Evolutionary conservation across 352 stramenopile species (phyloP).

Genomic region (Peronospora farinosa): DNA sequence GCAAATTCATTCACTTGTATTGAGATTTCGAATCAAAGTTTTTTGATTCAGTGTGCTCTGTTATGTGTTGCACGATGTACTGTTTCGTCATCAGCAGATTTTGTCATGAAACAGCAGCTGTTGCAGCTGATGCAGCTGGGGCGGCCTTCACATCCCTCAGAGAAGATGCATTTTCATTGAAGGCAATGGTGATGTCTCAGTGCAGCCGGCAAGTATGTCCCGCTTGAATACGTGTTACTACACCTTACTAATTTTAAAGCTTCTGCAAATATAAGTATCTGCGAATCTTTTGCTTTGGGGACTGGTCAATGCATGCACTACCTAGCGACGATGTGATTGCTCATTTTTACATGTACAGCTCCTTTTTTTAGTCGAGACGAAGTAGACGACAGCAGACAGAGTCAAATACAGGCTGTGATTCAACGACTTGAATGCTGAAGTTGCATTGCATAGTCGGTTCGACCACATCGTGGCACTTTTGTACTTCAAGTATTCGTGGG

Average conservation of each 20-base stretch:
- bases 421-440: too few relatives aligned
- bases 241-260: too few relatives aligned
- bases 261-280: too few relatives aligned
- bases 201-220: background rate
- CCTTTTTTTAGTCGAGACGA: background rate
- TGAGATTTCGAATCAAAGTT: too few relatives aligned
- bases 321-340: background rate
- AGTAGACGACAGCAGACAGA: background rate
- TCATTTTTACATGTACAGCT: background rate
- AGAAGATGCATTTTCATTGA: background rate
- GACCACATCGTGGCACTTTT: too few relatives aligned
- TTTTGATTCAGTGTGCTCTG: too few relatives aligned
- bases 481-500: too few relatives aligned
- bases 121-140: background rate
- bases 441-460: too few relatives aligned
- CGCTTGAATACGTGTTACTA: conserved; percentile 6
- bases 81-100: conserved; percentile 1
- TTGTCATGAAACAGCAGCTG: conserved; percentile 10
- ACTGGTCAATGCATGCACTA: background rate
- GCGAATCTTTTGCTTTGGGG: too few relatives aligned
- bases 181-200: conserved; percentile 2
- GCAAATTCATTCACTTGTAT: background rate
- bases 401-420: background rate
- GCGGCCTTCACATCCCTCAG: background rate
- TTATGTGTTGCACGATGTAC: conserved; percentile 1